Evolutionary conservation across 2,329 filamentous ascomycete genomes (phyloP).

Genomic region (Phyllosticta paracitricarpa): DNA sequence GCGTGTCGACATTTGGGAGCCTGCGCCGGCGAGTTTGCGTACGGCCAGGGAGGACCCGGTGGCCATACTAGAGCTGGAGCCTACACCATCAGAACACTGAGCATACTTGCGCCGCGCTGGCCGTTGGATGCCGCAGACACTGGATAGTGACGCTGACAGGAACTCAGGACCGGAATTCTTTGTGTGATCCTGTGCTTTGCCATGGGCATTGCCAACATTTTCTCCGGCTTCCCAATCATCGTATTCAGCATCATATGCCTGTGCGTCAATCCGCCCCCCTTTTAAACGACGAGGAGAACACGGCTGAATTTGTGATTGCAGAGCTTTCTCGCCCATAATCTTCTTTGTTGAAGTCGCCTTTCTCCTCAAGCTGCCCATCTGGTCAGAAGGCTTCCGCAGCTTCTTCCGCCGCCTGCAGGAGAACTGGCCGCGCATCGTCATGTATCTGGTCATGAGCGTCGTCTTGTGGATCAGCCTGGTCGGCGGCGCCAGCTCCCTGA

Average conservation of each 20-base stretch:
- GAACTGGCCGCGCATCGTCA: slow-evolving; percentile 89
- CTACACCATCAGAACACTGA: not conserved
- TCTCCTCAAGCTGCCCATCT: slow-evolving; percentile 94
- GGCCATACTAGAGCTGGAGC: not conserved
- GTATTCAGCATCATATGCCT: slow-evolving; percentile 48
- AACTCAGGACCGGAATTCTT: slow-evolving; percentile 43
- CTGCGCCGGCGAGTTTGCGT: not conserved
- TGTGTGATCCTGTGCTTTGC: slow-evolving; percentile 58
- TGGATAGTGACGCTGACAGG: not conserved
- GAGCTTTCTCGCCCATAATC: slow-evolving; percentile 39
- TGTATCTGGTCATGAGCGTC: slow-evolving; percentile 72
- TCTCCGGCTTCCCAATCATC: slow-evolving; percentile 49
- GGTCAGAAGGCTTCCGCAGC: slow-evolving; percentile 76
- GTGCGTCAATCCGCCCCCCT: slow-evolving; percentile 22
- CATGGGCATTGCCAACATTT: slow-evolving; percentile 59
- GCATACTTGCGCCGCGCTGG: not conserved
- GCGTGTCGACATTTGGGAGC: not conserved
- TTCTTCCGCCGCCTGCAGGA: slow-evolving; percentile 88
- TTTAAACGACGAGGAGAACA: not conserved
- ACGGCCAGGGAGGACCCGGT: not conserved
- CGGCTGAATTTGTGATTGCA: slow-evolving; percentile 15
- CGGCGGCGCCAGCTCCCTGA: slow-evolving; percentile 54
- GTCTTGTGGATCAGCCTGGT: slow-evolving; percentile 79
- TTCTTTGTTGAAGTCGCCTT: slow-evolving; percentile 67
- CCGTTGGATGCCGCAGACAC: not conserved